Conservation (phyloP, 169 alveolate species). For the Perkinsus chesapeaki region DNA sequence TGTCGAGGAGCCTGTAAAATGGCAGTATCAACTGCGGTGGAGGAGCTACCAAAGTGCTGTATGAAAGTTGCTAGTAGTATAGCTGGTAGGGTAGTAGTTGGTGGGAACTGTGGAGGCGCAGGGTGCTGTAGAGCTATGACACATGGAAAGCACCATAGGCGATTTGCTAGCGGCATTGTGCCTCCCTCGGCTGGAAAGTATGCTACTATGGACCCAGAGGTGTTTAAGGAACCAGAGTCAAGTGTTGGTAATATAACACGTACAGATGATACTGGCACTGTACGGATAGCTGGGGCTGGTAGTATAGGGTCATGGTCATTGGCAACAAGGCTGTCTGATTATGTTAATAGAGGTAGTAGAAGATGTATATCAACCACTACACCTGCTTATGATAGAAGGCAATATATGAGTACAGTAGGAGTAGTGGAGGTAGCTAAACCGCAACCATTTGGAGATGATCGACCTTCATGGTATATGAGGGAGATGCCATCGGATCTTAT, state of each 20-base stretch:
- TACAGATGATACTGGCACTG: background rate
- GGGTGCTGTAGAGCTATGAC: background rate
- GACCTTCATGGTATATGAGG: conserved; percentile 18
- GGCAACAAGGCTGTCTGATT: background rate
- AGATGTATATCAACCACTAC: conserved; percentile 18
- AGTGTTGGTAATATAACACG: background rate
- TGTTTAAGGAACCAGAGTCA: background rate
- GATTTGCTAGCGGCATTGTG: background rate
- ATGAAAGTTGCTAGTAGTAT: background rate
- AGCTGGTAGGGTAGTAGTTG: background rate
- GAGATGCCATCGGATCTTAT: conserved; percentile 12
- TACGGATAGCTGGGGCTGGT: background rate
- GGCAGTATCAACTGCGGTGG: background rate
- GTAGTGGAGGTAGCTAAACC: background rate
- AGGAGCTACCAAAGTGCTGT: background rate
- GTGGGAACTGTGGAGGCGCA: background rate
- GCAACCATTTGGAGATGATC: background rate
- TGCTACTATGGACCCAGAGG: background rate
- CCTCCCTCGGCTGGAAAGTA: background rate
- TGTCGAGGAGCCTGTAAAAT: background rate
- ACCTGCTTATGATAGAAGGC: conserved; percentile 14
- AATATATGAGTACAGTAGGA: background rate
- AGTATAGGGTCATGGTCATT: background rate
- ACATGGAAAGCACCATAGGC: background rate
- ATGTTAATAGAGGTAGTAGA: background rate